These are phyloP conservation scores for Kitagawia praeruptora DNA, from an alignment of 129 eudicot species.

Conservation along the genomic window DNA sequence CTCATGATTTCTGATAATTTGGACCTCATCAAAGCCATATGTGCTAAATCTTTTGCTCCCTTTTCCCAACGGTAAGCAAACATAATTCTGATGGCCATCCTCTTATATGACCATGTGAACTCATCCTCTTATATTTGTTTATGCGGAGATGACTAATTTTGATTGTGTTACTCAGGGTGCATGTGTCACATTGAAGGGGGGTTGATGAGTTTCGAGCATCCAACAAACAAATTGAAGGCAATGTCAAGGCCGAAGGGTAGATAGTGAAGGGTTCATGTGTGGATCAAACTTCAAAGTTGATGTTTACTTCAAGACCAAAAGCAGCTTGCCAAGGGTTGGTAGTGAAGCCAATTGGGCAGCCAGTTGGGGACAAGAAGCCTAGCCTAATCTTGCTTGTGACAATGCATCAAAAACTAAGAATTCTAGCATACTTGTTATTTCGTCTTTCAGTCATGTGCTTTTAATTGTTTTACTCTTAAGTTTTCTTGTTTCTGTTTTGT, in stretches of 20 bases:
- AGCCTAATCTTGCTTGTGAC: neutral
- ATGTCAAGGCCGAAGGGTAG: slow-evolving; percentile 86
- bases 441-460: neutral
- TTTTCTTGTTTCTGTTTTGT: neutral
- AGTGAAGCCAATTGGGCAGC: slow-evolving; percentile 88
- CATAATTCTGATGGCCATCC: too few relatives aligned
- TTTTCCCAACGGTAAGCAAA: slow-evolving; percentile 64
- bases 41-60: slow-evolving; percentile 89
- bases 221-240: slow-evolving; percentile 79
- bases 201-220: slow-evolving; percentile 68
- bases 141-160: neutral
- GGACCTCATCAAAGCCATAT: slow-evolving; percentile 59
- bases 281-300: slow-evolving; percentile 85
- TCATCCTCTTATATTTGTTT: neutral
- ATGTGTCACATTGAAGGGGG: slow-evolving; percentile 77
- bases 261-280: slow-evolving; percentile 89
- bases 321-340: too few relatives aligned
- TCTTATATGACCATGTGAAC: neutral
- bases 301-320: slow-evolving; percentile 45
- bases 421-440: neutral
- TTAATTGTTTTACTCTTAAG: neutral
- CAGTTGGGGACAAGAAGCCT: slow-evolving; percentile 45
- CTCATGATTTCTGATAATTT: slow-evolving; percentile 66
- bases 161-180: slow-evolving; percentile 51
- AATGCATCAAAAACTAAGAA: neutral